Base-by-base conservation (phyloP, 2,329 filamentous ascomycete species). In the Neonectria faginata region DNA sequence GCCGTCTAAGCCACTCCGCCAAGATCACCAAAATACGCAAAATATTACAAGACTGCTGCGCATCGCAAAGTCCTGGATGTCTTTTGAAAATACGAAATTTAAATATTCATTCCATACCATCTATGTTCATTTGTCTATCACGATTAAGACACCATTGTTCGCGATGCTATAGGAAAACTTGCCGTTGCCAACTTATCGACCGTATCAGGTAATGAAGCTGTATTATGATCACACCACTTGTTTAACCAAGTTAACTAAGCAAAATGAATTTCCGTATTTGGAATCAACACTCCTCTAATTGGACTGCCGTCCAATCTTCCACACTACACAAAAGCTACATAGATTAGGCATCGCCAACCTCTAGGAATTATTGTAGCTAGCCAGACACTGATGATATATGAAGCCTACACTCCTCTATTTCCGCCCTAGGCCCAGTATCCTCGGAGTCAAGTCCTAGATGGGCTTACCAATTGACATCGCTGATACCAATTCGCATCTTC, bases 401-500 rank as follows among this genome's bases (percentile, higher is more conserved):
- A 36, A 36, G 12, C 36, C 55, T 50, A 57, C 48, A 60, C 31
- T 31, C 52, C 44, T 55, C 44, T 7, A 31, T 53, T 20, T 31
- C 42, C 33, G 16, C 22, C n/a, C 22, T 39, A 16, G 41, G 44
- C 29, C 39, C 10, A 53, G 16, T 31, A 42, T 29, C 27, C 20
- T n/a, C 45, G 2, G 5, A 20, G n/a, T 12, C 29, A 8, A 20
- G 18, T 20, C 27, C 16, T 33, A n/a, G 22, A 31, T 25, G 25
- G 8, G n/a, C 29, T 50, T n/a, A 62, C 60, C 60, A 62, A 22
- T 42, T 18, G 8, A 62, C 47, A 16, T 62, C 60, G n/a, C 60
- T 62, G 25, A 62, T 62, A 16, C 60, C 60, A 36, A 62, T 54
- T 14, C 60, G 54, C 41, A 62, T 10, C 48, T 55, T 62, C 48